A percentile compares a stretch with the other conserved stretches of the same genome.
Evolutionary conservation across 2,329 filamentous ascomycete genomes (phyloP).

Genomic region (Arthrobotrys sinensis): DNA sequence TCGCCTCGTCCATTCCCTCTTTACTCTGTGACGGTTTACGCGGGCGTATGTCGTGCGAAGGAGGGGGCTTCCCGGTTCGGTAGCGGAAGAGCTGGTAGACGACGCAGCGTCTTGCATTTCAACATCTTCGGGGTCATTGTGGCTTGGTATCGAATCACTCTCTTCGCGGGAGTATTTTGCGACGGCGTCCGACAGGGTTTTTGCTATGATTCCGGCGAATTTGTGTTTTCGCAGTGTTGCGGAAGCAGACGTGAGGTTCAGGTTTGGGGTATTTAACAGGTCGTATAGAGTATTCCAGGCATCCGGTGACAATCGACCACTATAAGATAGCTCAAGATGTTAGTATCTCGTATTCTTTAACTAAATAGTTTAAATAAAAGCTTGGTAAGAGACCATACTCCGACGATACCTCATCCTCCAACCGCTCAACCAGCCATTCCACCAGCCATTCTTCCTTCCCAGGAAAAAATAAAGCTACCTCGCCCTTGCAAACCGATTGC

Average conservation of each 20-base stretch:
- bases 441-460: constrained; percentile 77
- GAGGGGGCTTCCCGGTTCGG: constrained; percentile 49
- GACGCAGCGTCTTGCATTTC: constrained; percentile 52
- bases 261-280: constrained; percentile 27
- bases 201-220: constrained; percentile 49
- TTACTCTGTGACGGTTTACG: constrained; percentile 4
- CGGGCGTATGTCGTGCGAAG: constrained; percentile 42
- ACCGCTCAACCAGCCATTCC: constrained; percentile 75
- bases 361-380: background rate
- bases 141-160: background rate
- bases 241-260: constrained; percentile 30
- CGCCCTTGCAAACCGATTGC: constrained; percentile 55
- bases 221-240: constrained; percentile 49
- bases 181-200: constrained; percentile 45
- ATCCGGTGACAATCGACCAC: constrained; percentile 47
- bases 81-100: constrained; percentile 46
- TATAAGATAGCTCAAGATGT: constrained; percentile 1
- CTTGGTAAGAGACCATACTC: constrained; percentile 21
- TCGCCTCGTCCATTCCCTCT: constrained; percentile 33
- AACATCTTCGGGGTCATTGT: constrained; percentile 26
- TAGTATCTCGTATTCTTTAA: background rate
- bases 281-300: constrained; percentile 48
- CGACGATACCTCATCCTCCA: constrained; percentile 37
- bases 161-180: constrained; percentile 31
- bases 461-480: constrained; percentile 62